Percentiles rank a stretch among this genome's conserved stretches.
These are phyloP conservation scores for Pisolithus thermaeus DNA, from an alignment of 1,284 basidiomycete species.

Conservation along the genomic window DNA sequence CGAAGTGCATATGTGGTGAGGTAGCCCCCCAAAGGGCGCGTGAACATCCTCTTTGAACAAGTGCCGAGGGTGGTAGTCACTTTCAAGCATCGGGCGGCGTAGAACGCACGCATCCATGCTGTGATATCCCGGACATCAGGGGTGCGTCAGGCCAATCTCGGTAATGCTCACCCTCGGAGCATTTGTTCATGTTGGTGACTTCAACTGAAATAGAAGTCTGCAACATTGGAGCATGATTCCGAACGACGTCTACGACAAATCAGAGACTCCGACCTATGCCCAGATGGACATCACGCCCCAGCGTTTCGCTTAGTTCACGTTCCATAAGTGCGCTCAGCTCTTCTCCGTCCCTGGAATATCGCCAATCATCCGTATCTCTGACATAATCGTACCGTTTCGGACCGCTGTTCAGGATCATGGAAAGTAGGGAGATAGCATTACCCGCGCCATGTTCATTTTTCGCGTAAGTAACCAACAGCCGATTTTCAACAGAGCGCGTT, in stretches of 20 bases:
- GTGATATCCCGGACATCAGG: too few species aligned
- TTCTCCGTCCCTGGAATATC: constrained; percentile 67
- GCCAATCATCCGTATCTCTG: constrained; percentile 56
- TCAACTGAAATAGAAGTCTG: not conserved
- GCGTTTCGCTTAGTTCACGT: constrained; percentile 47
- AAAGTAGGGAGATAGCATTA: not conserved
- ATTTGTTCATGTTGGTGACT: not conserved
- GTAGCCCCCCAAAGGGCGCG: too few species aligned
- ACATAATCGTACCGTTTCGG: constrained; percentile 86
- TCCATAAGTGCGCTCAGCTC: constrained; percentile 66
- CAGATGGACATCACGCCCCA: constrained; percentile 31
- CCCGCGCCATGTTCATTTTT: not conserved
- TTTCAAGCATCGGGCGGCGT: too few species aligned
- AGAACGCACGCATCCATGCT: too few species aligned
- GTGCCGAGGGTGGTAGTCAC: too few species aligned
- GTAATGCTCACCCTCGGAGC: not conserved
- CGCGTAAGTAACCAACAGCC: not conserved
- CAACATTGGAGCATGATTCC: too few species aligned
- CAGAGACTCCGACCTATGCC: constrained; percentile 28
- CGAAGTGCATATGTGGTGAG: too few species aligned
- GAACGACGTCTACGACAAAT: not conserved
- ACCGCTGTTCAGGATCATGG: constrained; percentile 50
- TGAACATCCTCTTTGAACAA: too few species aligned
- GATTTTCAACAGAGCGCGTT: not conserved
- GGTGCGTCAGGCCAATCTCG: too few species aligned